Conservation (phyloP, 2,329 filamentous ascomycete species). For the Aspergillus ruber region DNA sequence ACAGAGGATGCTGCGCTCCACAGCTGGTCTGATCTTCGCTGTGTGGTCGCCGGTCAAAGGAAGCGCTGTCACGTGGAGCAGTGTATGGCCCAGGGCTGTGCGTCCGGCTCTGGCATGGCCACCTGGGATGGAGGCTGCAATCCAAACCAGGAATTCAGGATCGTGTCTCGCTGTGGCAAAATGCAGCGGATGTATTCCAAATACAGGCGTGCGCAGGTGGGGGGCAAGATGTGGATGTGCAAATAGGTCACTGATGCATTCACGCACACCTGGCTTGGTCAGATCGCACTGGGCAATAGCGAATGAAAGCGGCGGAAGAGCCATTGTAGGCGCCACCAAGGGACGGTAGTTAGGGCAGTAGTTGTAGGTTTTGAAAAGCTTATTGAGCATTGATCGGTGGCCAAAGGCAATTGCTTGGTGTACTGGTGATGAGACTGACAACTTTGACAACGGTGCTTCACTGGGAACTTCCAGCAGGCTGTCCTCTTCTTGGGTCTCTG, state of each 20-base stretch:
- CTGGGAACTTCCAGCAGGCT: neutral
- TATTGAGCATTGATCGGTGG: slow-evolving; percentile 3
- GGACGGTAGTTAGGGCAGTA: slow-evolving; percentile 9
- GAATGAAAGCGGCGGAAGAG: slow-evolving; percentile 10
- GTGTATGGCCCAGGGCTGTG: too few relatives aligned
- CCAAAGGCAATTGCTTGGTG: slow-evolving; percentile 4
- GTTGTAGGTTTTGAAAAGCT: slow-evolving; percentile 6
- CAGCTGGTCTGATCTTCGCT: too few relatives aligned
- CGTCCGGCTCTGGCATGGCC: too few relatives aligned
- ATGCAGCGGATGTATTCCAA: too few relatives aligned
- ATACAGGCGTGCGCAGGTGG: neutral
- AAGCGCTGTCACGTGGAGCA: too few relatives aligned
- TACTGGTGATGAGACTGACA: too few relatives aligned
- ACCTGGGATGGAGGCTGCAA: too few relatives aligned
- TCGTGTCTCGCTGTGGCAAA: too few relatives aligned
- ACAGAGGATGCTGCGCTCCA: too few relatives aligned
- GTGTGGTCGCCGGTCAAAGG: too few relatives aligned
- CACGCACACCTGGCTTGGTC: neutral
- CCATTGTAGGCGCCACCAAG: slow-evolving; percentile 5
- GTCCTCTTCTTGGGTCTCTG: neutral
- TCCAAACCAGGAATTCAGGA: too few relatives aligned
- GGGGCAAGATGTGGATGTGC: neutral
- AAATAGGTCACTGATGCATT: neutral
- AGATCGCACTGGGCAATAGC: slow-evolving; percentile 6
- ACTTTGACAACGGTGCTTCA: neutral